Evolutionary conservation across 345 rosid genomes (phyloP).

Genomic region (Cochlearia excelsa): DNA sequence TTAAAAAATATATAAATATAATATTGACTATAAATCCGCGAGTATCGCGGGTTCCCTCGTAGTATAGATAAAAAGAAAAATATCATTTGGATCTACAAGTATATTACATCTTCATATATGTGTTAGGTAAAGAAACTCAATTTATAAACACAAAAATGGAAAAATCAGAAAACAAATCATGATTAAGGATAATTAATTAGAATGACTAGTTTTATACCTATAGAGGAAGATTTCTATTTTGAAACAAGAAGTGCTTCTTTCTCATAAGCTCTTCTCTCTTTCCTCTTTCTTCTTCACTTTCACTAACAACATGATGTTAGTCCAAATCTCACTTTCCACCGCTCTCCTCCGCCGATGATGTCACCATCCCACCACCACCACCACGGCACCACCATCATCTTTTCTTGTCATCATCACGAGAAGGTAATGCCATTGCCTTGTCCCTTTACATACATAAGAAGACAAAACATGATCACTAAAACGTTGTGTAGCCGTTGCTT

Average conservation of each 20-base stretch:
- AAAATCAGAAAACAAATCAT: no score
- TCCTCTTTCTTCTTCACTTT: slow-evolving; percentile 40
- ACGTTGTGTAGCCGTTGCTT: slow-evolving; percentile 26
- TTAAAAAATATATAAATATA: no score
- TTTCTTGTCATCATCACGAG: neutral
- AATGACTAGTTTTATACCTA: no score
- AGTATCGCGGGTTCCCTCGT: no score
- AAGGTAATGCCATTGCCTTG: no score
- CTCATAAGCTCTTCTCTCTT: slow-evolving; percentile 29
- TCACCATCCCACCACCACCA: slow-evolving; percentile 10
- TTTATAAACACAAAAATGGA: no score
- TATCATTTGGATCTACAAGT: no score
- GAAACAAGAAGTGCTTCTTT: slow-evolving; percentile 40
- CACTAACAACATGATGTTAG: slow-evolving; percentile 36
- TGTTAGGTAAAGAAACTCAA: no score
- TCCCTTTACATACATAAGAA: slow-evolving; percentile 14
- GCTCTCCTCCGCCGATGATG: slow-evolving; percentile 30
- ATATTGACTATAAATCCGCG: no score
- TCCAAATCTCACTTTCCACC: slow-evolving; percentile 38
- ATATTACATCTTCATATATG: no score
- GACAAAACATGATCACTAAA: slow-evolving; percentile 30
- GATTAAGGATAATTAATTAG: no score
- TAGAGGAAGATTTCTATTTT: neutral
- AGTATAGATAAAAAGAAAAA: no score
- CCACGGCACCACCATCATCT: slow-evolving; percentile 13